Base-by-base conservation (phyloP, 768 basidiomycete genomes). In the Boletellus ananiceps region DNA sequence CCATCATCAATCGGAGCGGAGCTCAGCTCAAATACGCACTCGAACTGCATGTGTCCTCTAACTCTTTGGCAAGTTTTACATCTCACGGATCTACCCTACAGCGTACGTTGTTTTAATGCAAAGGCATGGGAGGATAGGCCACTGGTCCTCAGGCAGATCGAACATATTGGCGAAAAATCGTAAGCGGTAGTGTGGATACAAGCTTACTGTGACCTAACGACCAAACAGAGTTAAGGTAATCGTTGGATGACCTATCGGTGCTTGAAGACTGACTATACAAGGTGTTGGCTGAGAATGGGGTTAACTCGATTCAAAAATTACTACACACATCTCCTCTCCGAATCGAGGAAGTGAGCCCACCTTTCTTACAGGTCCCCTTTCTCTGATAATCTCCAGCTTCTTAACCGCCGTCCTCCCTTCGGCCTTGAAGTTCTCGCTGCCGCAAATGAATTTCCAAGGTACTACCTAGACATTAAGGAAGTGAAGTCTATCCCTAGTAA, bases 41-140 rank as follows among this genome's bases (percentile, higher is more conserved):
- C 12, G 90, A 94, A 67, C 61, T 93, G 83, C 84, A 62, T 56
- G 82, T 66, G 27, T 39, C 16, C 15, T n/a, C 37, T 11, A 19
- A 11, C 4, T 11, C 1, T 32, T 32, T 19, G 12, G 19, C 9
- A 34, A 15, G 48, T 21, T 25, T 9, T 38, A 13, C 29, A n/a
- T 18, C 39, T 62, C 32, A 56, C 23, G 3, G 12, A 25, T 40
- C n/a, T 34, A 15, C 13, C 27, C n/a, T 21, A 39, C 40, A 91
- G 92, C 25, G 66, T 86, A 21, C 84, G 94, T 11, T 87, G 84
- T 56, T 61, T 97, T 33, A 78, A 74, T 45, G 90, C 89, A 4
- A 92, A 86, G 58, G 85, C 91, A 37, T 98, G 95, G 95, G 94
- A 97, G 59, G 86, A 93, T 59, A 73, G 88, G 16, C 83, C 92